Percentiles rank a stretch among this genome's conserved stretches.
phyloP scores from a whole-genome alignment of 2,329 filamentous ascomycete species.

The Colletotrichum melonis region DNA sequence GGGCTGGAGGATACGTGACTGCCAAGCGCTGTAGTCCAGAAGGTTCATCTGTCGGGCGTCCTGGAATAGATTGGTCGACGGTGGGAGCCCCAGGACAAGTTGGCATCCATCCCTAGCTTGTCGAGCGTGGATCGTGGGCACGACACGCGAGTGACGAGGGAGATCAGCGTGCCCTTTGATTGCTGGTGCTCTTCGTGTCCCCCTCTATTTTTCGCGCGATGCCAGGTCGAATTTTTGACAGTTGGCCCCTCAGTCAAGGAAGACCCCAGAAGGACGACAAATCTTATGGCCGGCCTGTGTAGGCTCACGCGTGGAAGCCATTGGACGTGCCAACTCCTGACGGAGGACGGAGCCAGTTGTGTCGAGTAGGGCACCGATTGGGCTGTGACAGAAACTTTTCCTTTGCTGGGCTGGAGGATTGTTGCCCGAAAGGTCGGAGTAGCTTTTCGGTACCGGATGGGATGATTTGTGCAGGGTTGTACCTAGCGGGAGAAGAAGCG shows the following conservation, averaged over 20 bases:
- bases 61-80: constrained; percentile 30
- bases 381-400: constrained; percentile 41
- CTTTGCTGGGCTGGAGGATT: constrained; percentile 38
- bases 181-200: constrained; percentile 24
- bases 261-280: constrained; percentile 34
- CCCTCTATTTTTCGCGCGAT: constrained; percentile 33
- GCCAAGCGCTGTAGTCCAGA: constrained; percentile 33
- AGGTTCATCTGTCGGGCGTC: constrained; percentile 32
- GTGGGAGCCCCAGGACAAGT: constrained; percentile 17
- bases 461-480: constrained; percentile 46
- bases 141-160: constrained; percentile 18
- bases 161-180: constrained; percentile 33
- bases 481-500: constrained; percentile 47
- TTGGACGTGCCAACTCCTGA: constrained; percentile 32
- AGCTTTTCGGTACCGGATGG: constrained; percentile 41
- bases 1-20: constrained; percentile 36
- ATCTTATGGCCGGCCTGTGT: constrained; percentile 26
- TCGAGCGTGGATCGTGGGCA: constrained; percentile 15
- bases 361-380: constrained; percentile 43
- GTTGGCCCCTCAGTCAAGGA: constrained; percentile 36
- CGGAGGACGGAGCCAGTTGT: constrained; percentile 28
- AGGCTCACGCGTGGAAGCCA: constrained; percentile 24
- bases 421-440: constrained; percentile 47
- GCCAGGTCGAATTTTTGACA: constrained; percentile 32
- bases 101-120: constrained; percentile 25